phyloP scores from a whole-genome alignment of 805 yeast species.

The Candida oleophila region DNA sequence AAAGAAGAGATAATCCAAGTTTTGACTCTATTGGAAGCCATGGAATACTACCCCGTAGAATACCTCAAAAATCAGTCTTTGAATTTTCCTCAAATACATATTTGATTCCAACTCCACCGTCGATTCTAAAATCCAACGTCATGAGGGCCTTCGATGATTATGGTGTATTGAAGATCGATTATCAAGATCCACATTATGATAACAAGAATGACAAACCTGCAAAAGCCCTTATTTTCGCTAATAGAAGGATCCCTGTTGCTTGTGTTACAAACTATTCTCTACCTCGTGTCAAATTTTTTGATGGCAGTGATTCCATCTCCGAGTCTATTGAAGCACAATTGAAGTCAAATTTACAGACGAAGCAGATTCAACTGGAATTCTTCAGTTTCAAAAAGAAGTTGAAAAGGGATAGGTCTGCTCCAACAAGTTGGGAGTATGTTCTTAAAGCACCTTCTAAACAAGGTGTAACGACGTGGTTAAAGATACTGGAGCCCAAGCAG shows the following conservation, averaged over 20 bases:
- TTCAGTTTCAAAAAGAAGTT: background rate
- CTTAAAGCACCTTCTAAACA: constrained; percentile 47
- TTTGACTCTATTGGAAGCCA: background rate
- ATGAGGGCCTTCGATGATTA: constrained; percentile 35
- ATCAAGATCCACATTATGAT: constrained; percentile 64
- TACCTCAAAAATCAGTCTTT: background rate
- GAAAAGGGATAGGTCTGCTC: background rate
- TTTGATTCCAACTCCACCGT: background rate
- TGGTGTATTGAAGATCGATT: constrained; percentile 52
- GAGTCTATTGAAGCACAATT: background rate
- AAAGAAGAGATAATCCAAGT: background rate
- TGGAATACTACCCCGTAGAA: background rate
- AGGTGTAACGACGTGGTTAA: constrained; percentile 36
- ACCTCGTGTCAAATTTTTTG: constrained; percentile 5
- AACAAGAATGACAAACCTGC: constrained; percentile 51
- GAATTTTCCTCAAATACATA: background rate
- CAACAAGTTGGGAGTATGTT: constrained; percentile 44
- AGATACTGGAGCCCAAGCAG: constrained; percentile 11
- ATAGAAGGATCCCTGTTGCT: constrained; percentile 54
- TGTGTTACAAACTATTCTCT: constrained; percentile 25
- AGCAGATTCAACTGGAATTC: background rate
- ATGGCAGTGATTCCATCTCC: background rate
- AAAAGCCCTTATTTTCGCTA: constrained; percentile 63
- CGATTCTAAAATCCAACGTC: constrained; percentile 11
- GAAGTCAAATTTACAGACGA: background rate